Evolutionary conservation across 1,284 basidiomycete genomes (phyloP).

Genomic region (Trametes polyzona): DNA sequence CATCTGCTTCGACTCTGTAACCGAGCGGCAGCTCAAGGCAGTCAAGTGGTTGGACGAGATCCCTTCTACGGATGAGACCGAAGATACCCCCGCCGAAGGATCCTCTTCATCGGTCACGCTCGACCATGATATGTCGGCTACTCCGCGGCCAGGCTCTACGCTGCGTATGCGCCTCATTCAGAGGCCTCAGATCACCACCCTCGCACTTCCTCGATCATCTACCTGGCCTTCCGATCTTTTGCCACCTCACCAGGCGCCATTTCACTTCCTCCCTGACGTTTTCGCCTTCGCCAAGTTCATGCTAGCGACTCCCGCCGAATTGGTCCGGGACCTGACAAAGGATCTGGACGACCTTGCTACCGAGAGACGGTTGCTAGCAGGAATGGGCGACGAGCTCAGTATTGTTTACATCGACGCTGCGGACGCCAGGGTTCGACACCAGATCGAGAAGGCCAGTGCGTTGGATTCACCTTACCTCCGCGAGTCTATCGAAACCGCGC

Average conservation of each 20-base stretch:
- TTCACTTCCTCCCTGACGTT: slow-evolving; percentile 95
- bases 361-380: slow-evolving; percentile 67
- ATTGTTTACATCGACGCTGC: slow-evolving; percentile 83
- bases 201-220: slow-evolving; percentile 90
- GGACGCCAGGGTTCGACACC: slow-evolving; percentile 71
- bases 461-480: slow-evolving; percentile 68
- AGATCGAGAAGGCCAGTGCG: slow-evolving; percentile 78
- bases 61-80: slow-evolving; percentile 39
- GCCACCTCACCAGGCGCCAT: slow-evolving; percentile 91
- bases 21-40: slow-evolving; percentile 89
- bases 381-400: slow-evolving; percentile 77
- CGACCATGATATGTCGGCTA: slow-evolving; percentile 39
- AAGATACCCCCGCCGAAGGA: slow-evolving; percentile 39
- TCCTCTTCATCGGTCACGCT: slow-evolving; percentile 51
- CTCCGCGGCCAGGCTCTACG: slow-evolving; percentile 54
- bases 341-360: slow-evolving; percentile 77
- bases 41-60: slow-evolving; percentile 82
- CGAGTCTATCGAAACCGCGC: slow-evolving; percentile 62
- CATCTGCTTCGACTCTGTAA: slow-evolving; percentile 94
- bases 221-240: slow-evolving; percentile 95
- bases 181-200: slow-evolving; percentile 91
- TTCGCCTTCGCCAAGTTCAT: slow-evolving; percentile 92
- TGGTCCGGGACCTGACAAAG: slow-evolving; percentile 71
- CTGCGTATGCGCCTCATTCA: slow-evolving; percentile 91
- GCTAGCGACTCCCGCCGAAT: slow-evolving; percentile 89